Conservation (phyloP, 805 yeast genomes). For the Saccharomycodes ludwigii region DNA sequence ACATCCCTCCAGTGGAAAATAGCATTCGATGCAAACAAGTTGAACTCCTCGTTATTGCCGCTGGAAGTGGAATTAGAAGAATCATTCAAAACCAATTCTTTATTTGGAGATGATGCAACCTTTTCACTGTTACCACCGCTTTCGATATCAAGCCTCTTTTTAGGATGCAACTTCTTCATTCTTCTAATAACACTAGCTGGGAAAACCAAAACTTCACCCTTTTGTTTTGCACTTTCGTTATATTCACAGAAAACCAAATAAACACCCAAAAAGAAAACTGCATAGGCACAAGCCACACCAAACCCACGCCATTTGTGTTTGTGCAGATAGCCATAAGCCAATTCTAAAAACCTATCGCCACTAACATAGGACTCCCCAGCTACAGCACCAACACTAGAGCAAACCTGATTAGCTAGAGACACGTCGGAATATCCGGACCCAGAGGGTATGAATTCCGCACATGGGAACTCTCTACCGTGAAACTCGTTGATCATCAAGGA, state of each 20-base stretch:
- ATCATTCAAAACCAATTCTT: conserved; percentile 8
- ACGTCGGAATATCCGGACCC: conserved; percentile 29
- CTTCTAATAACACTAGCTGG: no score
- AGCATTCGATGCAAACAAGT: conserved; percentile 26
- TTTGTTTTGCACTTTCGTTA: conserved; percentile 41
- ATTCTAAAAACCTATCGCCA: conserved; percentile 34
- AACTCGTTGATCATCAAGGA: conserved; percentile 34
- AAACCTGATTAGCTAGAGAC: conserved; percentile 22
- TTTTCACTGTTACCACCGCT: no score
- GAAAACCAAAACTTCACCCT: conserved; percentile 51
- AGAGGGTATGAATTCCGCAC: conserved; percentile 28
- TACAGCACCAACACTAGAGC: conserved; percentile 38
- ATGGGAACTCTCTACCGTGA: conserved; percentile 23
- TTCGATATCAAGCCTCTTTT: conserved; percentile 13
- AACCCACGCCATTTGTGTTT: conserved; percentile 46
- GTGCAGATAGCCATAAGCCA: conserved; percentile 29
- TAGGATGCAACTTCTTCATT: conserved; percentile 22
- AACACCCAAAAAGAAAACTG: conserved; percentile 35
- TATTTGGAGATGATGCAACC: no score
- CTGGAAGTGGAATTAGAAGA: conserved; percentile 11
- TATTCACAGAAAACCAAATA: conserved; percentile 39
- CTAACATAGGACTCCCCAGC: conserved; percentile 33
- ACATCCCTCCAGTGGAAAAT: conserved; percentile 66
- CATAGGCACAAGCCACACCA: conserved; percentile 45
- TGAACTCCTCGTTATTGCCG: no score